phyloP scores from a whole-genome alignment of 768 basidiomycete species.

The Termitomyces sp. region DNA sequence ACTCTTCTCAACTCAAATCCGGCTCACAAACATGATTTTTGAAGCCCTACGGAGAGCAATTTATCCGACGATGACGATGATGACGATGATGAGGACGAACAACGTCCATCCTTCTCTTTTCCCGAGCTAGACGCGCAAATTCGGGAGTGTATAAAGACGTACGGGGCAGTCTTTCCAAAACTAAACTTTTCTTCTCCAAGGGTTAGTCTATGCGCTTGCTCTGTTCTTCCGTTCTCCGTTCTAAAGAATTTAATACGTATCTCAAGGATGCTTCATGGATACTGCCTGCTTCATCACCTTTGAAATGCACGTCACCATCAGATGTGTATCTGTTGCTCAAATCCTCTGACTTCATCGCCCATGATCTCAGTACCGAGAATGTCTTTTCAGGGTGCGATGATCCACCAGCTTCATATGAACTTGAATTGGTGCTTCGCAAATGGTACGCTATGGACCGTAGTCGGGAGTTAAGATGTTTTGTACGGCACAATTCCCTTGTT shows the following conservation, averaged over 20 bases:
- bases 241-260: neutral
- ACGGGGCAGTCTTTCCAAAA: conserved; percentile 90
- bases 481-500: conserved; percentile 61
- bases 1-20: neutral
- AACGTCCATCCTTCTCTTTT: conserved; percentile 51
- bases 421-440: conserved; percentile 85
- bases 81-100: conserved; percentile 15
- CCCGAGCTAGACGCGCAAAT: conserved; percentile 79
- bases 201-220: conserved; percentile 30
- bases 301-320: conserved; percentile 82
- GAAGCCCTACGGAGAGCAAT: conserved; percentile 47
- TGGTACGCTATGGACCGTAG: conserved; percentile 85
- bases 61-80: conserved; percentile 56
- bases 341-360: conserved; percentile 84
- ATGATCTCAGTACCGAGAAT: conserved; percentile 57
- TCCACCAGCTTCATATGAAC: conserved; percentile 36
- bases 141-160: conserved; percentile 54
- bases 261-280: conserved; percentile 88
- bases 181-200: conserved; percentile 95
- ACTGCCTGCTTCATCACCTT: conserved; percentile 73
- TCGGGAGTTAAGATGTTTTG: conserved; percentile 89
- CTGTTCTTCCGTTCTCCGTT: neutral
- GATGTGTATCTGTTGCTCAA: conserved; percentile 93
- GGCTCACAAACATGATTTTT: conserved; percentile 2
- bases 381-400: conserved; percentile 66